Conservation (phyloP, 306 rosid genomes). For the Rosa chinensis region DNA sequence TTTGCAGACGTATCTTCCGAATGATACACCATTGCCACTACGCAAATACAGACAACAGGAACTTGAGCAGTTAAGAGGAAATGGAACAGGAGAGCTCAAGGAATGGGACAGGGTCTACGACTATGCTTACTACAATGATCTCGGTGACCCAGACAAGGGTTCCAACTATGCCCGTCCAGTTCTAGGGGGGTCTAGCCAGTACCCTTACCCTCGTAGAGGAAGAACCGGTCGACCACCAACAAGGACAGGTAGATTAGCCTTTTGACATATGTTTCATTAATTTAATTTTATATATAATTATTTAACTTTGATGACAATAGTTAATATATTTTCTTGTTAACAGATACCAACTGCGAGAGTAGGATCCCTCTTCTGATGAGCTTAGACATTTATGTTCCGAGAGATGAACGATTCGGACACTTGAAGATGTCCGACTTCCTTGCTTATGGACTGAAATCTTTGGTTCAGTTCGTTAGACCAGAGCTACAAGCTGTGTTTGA, state of each 20-base stretch:
- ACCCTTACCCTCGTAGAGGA: constrained; percentile 83
- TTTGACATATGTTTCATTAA: background rate
- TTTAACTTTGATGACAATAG: background rate
- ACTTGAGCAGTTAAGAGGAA: constrained; percentile 54
- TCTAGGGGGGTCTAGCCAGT: constrained; percentile 60
- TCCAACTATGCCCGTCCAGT: constrained; percentile 46
- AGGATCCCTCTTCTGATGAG: constrained; percentile 45
- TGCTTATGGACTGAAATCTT: constrained; percentile 58
- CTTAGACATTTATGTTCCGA: constrained; percentile 74
- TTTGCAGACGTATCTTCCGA: constrained; percentile 61
- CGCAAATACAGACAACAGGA: constrained; percentile 54
- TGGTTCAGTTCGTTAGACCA: constrained; percentile 58
- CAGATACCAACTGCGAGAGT: constrained; percentile 66
- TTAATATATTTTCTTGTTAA: background rate
- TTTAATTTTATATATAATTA: background rate
- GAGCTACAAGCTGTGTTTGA: constrained; percentile 54
- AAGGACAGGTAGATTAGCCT: constrained; percentile 38
- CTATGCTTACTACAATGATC: constrained; percentile 71
- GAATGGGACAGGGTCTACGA: constrained; percentile 78
- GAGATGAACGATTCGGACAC: constrained; percentile 84
- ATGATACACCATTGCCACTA: constrained; percentile 58
- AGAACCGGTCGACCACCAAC: constrained; percentile 67
- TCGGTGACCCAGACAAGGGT: constrained; percentile 52
- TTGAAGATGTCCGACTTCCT: constrained; percentile 81
- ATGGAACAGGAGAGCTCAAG: constrained; percentile 59